phyloP scores from a whole-genome alignment of 441 rosid genomes.

The Pelargonium australe region DNA sequence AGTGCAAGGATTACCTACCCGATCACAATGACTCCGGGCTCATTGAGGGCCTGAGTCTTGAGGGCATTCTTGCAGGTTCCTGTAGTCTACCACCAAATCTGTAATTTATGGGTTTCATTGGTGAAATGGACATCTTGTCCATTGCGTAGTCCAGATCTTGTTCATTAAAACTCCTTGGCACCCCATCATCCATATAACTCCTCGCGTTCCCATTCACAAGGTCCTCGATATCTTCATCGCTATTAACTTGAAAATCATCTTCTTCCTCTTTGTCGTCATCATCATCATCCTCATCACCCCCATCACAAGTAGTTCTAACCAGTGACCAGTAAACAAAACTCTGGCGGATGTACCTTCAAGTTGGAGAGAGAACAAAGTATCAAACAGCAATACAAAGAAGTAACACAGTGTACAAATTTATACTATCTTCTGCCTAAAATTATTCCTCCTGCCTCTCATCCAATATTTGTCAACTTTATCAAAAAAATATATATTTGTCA shows the following conservation, averaged over 20 bases:
- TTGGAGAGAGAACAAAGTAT: background rate
- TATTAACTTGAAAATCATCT: constrained; percentile 18
- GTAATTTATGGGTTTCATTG: constrained; percentile 32
- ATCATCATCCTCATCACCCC: constrained; percentile 29
- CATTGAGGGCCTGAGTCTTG: constrained; percentile 61
- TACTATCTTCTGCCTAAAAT: background rate
- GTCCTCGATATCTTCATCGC: constrained; percentile 44
- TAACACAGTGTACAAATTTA: background rate
- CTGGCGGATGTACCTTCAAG: constrained; percentile 45
- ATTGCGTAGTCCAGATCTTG: constrained; percentile 32
- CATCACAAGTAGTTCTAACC: constrained; percentile 44
- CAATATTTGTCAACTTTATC: background rate
- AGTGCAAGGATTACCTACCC: background rate
- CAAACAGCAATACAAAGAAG: background rate
- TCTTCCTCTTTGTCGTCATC: background rate
- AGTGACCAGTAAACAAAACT: constrained; percentile 59
- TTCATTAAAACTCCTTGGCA: constrained; percentile 30
- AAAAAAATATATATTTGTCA: too few species aligned
- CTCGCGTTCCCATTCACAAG: constrained; percentile 28
- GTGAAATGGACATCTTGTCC: constrained; percentile 69
- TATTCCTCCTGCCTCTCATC: background rate
- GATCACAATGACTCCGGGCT: constrained; percentile 56
- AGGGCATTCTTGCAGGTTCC: constrained; percentile 51
- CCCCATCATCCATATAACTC: constrained; percentile 29
- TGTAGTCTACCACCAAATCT: constrained; percentile 28